Base-by-base conservation (phyloP, 2,329 filamentous ascomycete species). In the Zalaria sp. region DNA sequence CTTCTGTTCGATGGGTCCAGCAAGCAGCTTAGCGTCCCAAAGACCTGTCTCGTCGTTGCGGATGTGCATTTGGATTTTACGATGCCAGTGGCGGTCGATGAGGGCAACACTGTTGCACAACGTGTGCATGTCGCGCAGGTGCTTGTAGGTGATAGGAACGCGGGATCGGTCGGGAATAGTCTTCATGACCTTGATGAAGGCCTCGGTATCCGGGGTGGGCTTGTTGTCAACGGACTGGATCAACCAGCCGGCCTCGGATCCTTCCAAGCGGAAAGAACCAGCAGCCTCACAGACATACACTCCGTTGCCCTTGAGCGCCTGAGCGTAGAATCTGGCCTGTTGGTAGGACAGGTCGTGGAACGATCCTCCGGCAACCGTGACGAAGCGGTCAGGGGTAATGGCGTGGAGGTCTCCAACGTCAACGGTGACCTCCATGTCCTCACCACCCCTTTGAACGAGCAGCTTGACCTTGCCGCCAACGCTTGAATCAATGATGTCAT, bases 331-430 rank as follows among this genome's bases (percentile, higher is more conserved):
- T 6, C 91, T 80, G n/a, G 91, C 87, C 63, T 96, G 88, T 58
- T 98, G 91, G 60, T 98, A 98, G 1, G 93, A 98, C 11, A 98
- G 69, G 57, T 93, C 78, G 65, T 98, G 93, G 68, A 98, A 96
- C 45, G 87, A 89, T 25, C 81, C 91, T 18, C 91, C 93, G 35
- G 88, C 85, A 35, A 96, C 89, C 4, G 87, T 85, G 41, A 96
- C 83, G 57, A 96, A 98, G 46, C 88, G 82, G 63, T 95, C 88
- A 9, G 93, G 91, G 3, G 91, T 96, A 59, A 98, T 98, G 43
- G 75, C 75, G 66, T 98, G 91, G 47, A 98, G 72, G 58, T 98
- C 84, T 38, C 84, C 87, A 36, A 96, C 88, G 40, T 77, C 67
- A 42, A 96, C 73, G 45, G 91, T 81, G 9, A 95, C 79, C 56